Evolutionary conservation across 1,284 basidiomycete genomes (phyloP), one percentile per base, ranked within the genome.

Genomic region (Schizopora paradoxa): DNA sequence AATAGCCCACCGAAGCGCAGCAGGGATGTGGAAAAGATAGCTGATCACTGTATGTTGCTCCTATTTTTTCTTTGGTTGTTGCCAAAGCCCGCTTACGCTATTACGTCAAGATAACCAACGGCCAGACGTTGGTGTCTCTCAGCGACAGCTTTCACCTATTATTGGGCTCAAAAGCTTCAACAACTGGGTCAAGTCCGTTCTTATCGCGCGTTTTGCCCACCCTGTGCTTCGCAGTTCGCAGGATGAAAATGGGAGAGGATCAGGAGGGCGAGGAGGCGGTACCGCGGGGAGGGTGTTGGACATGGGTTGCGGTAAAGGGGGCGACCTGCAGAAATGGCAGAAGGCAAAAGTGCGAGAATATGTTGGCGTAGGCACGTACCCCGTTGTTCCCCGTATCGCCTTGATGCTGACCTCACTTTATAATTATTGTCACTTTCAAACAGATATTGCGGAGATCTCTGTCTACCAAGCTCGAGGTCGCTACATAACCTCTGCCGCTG

Each of bases 161-260:
- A 91, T 97, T 48, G 93, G 92, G 18, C 75, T 99, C 46, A 94
- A 95, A 65, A 90, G 81, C 62, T 99, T 98, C 71, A 99, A 99
- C 70, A 99, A 99, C 68, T 99, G 96, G 94, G 84, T 97, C 57
- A 98, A 98, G 66, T 91, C 90, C 10, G 91, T 96, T 7, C 74
- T 97, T 51, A 95, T 98, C 57, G 85, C 86, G 6, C 86, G 84
- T 43, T 95, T 91, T 61, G 84, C 82, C 1, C 79, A 83, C 59
- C 79, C 82, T 11, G 76, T 67, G 27, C 69, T 86, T 21, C 61
- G 66, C 49, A 51, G 56, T 32, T 51, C 59, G 23, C n/a, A n/a
- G n/a, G 60, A 63, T 35, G 58, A 62, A 22, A 58, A 57, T 22
- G 52, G 46, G 28, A 50, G 50, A n/a, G 60, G 58, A 8, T 56